These are phyloP conservation scores for Penicillium cataractarum DNA, from an alignment of 495 filamentous ascomycete genomes.

Conservation along the genomic window DNA sequence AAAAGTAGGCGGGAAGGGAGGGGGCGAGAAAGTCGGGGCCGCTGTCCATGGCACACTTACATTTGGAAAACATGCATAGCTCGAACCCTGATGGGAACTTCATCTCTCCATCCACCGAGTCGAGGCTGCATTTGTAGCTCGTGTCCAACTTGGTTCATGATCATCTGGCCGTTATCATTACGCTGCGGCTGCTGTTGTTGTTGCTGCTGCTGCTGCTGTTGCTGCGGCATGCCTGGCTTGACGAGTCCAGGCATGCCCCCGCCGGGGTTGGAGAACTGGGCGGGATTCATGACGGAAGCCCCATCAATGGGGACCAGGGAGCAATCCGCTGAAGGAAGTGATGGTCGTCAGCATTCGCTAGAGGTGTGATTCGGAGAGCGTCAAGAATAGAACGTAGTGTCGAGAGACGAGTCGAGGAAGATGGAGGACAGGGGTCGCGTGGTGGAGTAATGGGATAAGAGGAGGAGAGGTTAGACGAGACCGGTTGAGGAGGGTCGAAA, in stretches of 20 bases:
- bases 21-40: not conserved
- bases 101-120: conserved; percentile 51
- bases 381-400: not conserved
- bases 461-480: not conserved
- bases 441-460: not conserved
- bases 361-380: conserved; percentile 12
- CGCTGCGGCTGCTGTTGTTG: conserved; percentile 33
- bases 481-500: not conserved
- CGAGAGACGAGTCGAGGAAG: not conserved
- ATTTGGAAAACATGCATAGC: conserved; percentile 51
- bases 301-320: conserved; percentile 49
- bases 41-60: conserved; percentile 35
- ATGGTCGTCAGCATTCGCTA: conserved; percentile 50
- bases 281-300: conserved; percentile 56
- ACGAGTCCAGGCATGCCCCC: conserved; percentile 44
- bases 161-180: conserved; percentile 37
- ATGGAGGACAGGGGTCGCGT: not conserved
- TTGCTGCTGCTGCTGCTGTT: conserved; percentile 23
- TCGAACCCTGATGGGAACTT: conserved; percentile 44
- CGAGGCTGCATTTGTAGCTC: conserved; percentile 43
- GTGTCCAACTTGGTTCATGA: conserved; percentile 43
- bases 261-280: conserved; percentile 49
- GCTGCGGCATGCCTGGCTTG: conserved; percentile 41
- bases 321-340: conserved; percentile 40
- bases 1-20: conserved; percentile 10